Evolutionary conservation across 2,329 filamentous ascomycete genomes (phyloP).

Genomic region (Colletotrichum echinochloae): DNA sequence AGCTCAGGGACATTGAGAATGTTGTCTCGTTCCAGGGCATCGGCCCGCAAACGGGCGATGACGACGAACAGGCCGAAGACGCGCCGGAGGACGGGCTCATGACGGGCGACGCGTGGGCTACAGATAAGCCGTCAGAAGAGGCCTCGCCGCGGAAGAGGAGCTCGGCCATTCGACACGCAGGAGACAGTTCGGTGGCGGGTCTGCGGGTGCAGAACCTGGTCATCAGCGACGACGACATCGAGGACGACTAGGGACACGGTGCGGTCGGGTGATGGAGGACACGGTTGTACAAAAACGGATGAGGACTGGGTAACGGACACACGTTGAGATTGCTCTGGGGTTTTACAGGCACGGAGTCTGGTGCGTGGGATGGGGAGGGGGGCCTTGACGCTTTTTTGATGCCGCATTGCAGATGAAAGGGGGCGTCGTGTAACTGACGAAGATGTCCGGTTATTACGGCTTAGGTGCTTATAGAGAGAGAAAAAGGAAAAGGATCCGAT

Average conservation of each 20-base stretch:
- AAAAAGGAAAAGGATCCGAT: not conserved
- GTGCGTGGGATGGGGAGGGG: no score
- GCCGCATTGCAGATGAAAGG: not conserved
- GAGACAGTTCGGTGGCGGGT: constrained; percentile 51
- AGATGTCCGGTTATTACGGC: not conserved
- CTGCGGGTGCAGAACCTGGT: constrained; percentile 74
- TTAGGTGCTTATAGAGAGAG: not conserved
- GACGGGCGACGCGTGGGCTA: constrained; percentile 68
- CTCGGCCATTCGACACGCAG: constrained; percentile 51
- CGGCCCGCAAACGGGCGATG: constrained; percentile 59
- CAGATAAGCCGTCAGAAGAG: constrained; percentile 70
- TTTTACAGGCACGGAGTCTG: not conserved
- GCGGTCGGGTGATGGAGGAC: not conserved
- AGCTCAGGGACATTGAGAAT: constrained; percentile 72
- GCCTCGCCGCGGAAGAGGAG: constrained; percentile 61
- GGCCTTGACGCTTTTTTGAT: not conserved
- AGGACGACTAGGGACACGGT: constrained; percentile 61
- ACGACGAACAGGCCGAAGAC: constrained; percentile 60
- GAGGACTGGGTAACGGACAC: not conserved
- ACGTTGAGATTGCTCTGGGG: not conserved
- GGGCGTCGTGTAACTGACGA: not conserved
- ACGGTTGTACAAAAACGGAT: not conserved
- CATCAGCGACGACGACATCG: constrained; percentile 87
- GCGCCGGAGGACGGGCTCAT: constrained; percentile 50
- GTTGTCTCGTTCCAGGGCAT: constrained; percentile 76